phyloP scores from a whole-genome alignment of 2,329 filamentous ascomycete species.

The Hypomyces perniciosus region DNA sequence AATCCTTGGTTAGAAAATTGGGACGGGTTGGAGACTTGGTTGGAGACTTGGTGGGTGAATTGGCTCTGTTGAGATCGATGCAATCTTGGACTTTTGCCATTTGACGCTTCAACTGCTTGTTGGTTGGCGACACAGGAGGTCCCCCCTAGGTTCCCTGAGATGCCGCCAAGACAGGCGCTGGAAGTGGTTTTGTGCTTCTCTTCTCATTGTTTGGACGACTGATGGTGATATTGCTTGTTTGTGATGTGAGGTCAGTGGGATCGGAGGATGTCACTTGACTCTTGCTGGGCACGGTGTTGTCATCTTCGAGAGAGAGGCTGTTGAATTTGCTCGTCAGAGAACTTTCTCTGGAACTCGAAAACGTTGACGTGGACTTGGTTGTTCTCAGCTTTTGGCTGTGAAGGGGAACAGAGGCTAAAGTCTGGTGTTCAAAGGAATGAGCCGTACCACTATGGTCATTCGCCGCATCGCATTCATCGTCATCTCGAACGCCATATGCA shows the following conservation, averaged over 20 bases:
- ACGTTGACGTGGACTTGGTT: slow-evolving; percentile 22
- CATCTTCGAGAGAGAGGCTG: slow-evolving; percentile 35
- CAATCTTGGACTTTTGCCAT: slow-evolving; percentile 27
- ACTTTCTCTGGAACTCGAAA: slow-evolving; percentile 35
- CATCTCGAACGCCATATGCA: slow-evolving; percentile 35
- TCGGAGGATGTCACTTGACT: slow-evolving; percentile 43
- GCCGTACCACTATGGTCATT: slow-evolving; percentile 32
- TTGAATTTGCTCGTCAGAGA: slow-evolving; percentile 36
- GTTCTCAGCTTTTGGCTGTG: slow-evolving; percentile 22
- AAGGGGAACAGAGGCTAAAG: slow-evolving; percentile 14
- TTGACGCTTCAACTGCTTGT: slow-evolving; percentile 26
- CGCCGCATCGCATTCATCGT: slow-evolving; percentile 32
- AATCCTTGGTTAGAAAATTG: slow-evolving; percentile 65
- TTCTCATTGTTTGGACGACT: slow-evolving; percentile 22
- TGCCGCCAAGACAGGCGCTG: slow-evolving; percentile 13
- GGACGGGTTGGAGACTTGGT: slow-evolving; percentile 38
- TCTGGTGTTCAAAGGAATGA: slow-evolving; percentile 10
- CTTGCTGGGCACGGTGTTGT: slow-evolving; percentile 20
- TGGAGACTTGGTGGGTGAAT: slow-evolving; percentile 26
- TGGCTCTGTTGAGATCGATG: slow-evolving; percentile 29
- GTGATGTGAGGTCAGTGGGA: slow-evolving; percentile 10
- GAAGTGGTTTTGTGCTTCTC: slow-evolving; percentile 12
- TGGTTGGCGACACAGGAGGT: slow-evolving; percentile 29
- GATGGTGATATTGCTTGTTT: slow-evolving; percentile 22
- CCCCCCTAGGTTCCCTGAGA: slow-evolving; percentile 26